Evolutionary conservation across 2,329 filamentous ascomycete species (phyloP), one percentile per base, ranked within the genome.

Genomic region (Teratosphaeria epicoccoides): DNA sequence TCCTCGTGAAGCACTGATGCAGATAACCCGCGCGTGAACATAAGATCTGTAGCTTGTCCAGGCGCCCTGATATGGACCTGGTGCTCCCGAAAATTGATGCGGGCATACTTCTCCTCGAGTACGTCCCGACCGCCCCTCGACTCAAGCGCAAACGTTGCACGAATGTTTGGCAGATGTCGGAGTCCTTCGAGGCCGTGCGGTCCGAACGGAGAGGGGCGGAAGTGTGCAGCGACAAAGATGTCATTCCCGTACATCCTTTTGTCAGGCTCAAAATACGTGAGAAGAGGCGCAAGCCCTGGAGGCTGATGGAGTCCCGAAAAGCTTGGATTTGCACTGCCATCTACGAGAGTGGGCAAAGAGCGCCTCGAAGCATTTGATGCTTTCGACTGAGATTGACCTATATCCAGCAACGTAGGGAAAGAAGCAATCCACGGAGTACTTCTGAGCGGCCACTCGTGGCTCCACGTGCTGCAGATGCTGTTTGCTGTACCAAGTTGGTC

Each of bases 31-130:
- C 56, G 50, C 9, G 46, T 46, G 43, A 65, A 61, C 2, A 46
- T 40, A 14, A 65, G n/a, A 46, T 66, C 63, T 10, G 55, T 51
- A 6, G 57, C 33, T 7, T 58, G 43, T 10, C 50, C 47, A 24
- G 61, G 61, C 10, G 62, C 46, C 10, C 57, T 50, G 10, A 62
- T 51, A 17, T 52, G 43, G 6, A 60, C 10, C 22, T 47, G 44
- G n/a, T 50, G 47, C 20, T 33, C 23, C 14, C 37, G 14, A 7
- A 47, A 37, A 7, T 22, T 20, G 3, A 55, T 22, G n/a, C 46
- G 29, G 22, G 20, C 23, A 10, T 50, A 22, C 6, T 24, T 45
- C 22, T 24, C 17, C 12, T 28, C 1, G 2, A n/a, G 14, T 22
- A 25, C 26, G n/a, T 22, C 28, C n/a, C 12, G 23, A 11, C 22